These are phyloP conservation scores for Coemansia sp. DNA, from an alignment of 192 early-diverging fungal genomes.

Conservation along the genomic window DNA sequence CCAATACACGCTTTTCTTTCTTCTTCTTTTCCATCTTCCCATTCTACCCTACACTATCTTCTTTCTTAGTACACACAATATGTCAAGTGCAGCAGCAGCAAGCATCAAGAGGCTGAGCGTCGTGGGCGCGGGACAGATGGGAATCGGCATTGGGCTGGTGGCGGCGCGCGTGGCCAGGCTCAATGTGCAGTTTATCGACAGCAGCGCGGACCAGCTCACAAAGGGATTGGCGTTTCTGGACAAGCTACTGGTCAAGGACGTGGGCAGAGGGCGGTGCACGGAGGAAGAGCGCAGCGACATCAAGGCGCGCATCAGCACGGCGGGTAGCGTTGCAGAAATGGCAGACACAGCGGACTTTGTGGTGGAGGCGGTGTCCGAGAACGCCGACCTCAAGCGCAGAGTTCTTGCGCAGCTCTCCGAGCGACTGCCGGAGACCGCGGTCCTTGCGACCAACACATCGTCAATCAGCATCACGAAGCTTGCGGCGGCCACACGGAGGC, in stretches of 20 bases:
- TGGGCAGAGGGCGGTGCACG: slow-evolving; percentile 84
- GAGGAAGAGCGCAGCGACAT: slow-evolving; percentile 68
- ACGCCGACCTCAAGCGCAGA: slow-evolving; percentile 76
- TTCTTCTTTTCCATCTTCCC: neutral
- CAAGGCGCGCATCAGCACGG: slow-evolving; percentile 64
- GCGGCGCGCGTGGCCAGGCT: slow-evolving; percentile 79
- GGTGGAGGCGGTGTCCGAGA: slow-evolving; percentile 94
- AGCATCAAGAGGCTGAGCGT: slow-evolving; percentile 68
- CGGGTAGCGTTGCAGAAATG: slow-evolving; percentile 63
- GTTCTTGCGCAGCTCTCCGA: slow-evolving; percentile 79
- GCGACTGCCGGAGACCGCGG: slow-evolving; percentile 65
- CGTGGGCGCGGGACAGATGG: slow-evolving; percentile 97
- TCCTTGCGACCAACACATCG: slow-evolving; percentile 96
- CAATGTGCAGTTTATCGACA: slow-evolving; percentile 80
- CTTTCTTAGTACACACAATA: slow-evolving; percentile 10
- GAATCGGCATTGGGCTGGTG: slow-evolving; percentile 88
- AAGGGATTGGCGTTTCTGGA: slow-evolving; percentile 83
- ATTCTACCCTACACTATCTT: neutral
- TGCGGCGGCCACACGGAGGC: slow-evolving; percentile 77
- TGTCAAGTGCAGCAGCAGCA: slow-evolving; percentile 22
- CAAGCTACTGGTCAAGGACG: slow-evolving; percentile 84
- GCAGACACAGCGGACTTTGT: slow-evolving; percentile 70
- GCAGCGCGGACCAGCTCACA: slow-evolving; percentile 72
- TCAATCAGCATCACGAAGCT: slow-evolving; percentile 97
- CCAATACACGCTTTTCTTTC: neutral